A percentile compares a stretch with the other conserved stretches of the same genome.
phyloP scores from a whole-genome alignment of 495 filamentous ascomycete genomes.

The Cryomyces antarcticus region DNA sequence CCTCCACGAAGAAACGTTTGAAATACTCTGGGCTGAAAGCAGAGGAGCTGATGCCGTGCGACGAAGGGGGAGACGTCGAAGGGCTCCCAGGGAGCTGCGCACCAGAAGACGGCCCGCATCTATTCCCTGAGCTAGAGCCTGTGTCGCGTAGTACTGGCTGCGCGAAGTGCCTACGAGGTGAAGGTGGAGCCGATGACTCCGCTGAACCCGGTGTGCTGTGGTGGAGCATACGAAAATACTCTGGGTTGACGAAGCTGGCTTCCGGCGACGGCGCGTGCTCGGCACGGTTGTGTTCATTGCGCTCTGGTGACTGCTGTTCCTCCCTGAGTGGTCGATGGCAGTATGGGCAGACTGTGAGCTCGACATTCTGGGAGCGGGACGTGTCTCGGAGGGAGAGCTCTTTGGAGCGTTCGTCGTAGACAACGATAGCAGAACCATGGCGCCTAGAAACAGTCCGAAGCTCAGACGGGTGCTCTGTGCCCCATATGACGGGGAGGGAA shows the following conservation, averaged over 20 bases:
- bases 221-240: conserved; percentile 87
- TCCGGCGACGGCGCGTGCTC: conserved; percentile 15
- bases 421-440: conserved; percentile 76
- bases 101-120: conserved; percentile 16
- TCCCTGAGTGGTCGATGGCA: conserved; percentile 65
- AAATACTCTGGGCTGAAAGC: conserved; percentile 89
- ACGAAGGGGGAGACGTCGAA: conserved; percentile 18
- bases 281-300: conserved; percentile 6
- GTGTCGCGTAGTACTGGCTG: conserved; percentile 12
- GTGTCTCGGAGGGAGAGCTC: conserved; percentile 62
- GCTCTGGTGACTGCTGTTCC: conserved; percentile 18
- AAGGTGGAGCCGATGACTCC: conserved; percentile 27
- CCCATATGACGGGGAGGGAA: background rate
- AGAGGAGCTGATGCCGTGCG: conserved; percentile 54
- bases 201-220: conserved; percentile 33
- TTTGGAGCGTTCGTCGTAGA: conserved; percentile 68
- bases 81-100: conserved; percentile 26
- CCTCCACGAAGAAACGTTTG: conserved; percentile 72
- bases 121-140: conserved; percentile 9
- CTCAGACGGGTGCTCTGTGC: background rate
- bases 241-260: conserved; percentile 61
- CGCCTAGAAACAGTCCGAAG: conserved; percentile 33
- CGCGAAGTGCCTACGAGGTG: conserved; percentile 31
- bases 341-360: conserved; percentile 58
- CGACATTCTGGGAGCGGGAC: conserved; percentile 23